Evolutionary conservation across 1,284 basidiomycete genomes (phyloP), one percentile per base, ranked within the genome.

Genomic region (Pyrrhoderma noxium): DNA sequence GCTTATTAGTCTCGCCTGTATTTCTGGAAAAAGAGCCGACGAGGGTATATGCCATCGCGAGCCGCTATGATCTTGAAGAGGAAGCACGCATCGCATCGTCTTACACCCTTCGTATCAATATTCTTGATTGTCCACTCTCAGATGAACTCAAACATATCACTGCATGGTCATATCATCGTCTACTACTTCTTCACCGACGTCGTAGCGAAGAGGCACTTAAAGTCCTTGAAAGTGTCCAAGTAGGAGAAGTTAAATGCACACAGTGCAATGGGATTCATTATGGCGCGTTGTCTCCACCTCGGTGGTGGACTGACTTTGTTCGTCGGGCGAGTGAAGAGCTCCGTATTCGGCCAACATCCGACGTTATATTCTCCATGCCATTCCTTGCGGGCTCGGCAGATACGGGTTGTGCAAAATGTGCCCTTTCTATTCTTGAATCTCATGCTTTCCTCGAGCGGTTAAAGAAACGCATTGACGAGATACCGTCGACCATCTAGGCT

Each of bases 11-110:
- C 22, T 70, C 74, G 0, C 70, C 74, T 1, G 62, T 60, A 8
- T 82, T 81, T 60, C 62, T 81, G 18, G 57, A 67, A 39, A 57
- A 63, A 18, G 67, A 67, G 18, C 78, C 85, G 2, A 67, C 73
- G 18, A 76, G 82, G 13, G 80, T 84, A 9, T 88, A 82, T 58
- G 82, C 85, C 21, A 78, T 86, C 44, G 82, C 85, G 2, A 77
- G 75, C 54, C 76, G 79, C 5, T 80, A 76, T 56, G 79, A 81
- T 18, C 64, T 86, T 16, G 76, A 81, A 49, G 70, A 75, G 21
- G 79, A 80, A 60, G 71, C 74, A 18, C 69, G 68, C 44, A 60
- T 74, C 31, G 77, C 78, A 13, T 82, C 82, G 8, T 67, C 64
- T 13, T 65, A 76, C 57, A 83, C 82, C 0, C 73, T 86, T n/a